Conservation (phyloP, 1,284 basidiomycete species). For the Termitomyces sp. region DNA sequence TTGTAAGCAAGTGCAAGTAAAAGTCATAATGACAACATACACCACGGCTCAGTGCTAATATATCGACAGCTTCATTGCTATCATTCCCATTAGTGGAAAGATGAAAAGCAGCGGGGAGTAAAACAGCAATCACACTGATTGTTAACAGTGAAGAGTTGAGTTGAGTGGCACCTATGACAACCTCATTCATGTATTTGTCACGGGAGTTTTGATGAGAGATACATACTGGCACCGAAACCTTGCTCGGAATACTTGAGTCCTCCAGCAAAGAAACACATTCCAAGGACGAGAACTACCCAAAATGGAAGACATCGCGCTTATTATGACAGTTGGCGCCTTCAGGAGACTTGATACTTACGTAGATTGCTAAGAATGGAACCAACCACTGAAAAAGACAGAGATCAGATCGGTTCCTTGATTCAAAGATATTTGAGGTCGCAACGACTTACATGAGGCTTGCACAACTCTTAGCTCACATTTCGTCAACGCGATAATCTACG, state of each 20-base stretch:
- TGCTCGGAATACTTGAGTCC: slow-evolving; percentile 66
- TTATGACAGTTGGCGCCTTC: not conserved
- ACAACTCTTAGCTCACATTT: slow-evolving; percentile 82
- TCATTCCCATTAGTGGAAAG: slow-evolving; percentile 30
- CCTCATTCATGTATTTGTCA: not conserved
- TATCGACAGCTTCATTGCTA: slow-evolving; percentile 36
- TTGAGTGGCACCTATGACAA: slow-evolving; percentile 56
- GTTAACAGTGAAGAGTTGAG: slow-evolving; percentile 78
- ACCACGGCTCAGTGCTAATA: slow-evolving; percentile 75
- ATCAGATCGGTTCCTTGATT: not conserved
- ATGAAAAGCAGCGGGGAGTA: slow-evolving; percentile 71
- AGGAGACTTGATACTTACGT: slow-evolving; percentile 35
- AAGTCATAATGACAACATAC: slow-evolving; percentile 38
- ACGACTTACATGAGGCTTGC: slow-evolving; percentile 69
- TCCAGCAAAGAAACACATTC: slow-evolving; percentile 77
- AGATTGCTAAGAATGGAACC: slow-evolving; percentile 82
- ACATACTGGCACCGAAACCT: slow-evolving; percentile 62
- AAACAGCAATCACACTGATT: slow-evolving; percentile 74
- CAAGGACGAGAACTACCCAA: slow-evolving; percentile 67
- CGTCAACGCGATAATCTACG: slow-evolving; percentile 73
- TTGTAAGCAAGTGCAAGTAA: not conserved
- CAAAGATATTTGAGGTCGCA: not conserved
- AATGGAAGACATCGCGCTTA: slow-evolving; percentile 10
- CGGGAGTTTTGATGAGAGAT: not conserved
- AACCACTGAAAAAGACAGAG: slow-evolving; percentile 45